phyloP scores from a whole-genome alignment of 2,329 filamentous ascomycete species.

The Thielaviopsis ethacetica region DNA sequence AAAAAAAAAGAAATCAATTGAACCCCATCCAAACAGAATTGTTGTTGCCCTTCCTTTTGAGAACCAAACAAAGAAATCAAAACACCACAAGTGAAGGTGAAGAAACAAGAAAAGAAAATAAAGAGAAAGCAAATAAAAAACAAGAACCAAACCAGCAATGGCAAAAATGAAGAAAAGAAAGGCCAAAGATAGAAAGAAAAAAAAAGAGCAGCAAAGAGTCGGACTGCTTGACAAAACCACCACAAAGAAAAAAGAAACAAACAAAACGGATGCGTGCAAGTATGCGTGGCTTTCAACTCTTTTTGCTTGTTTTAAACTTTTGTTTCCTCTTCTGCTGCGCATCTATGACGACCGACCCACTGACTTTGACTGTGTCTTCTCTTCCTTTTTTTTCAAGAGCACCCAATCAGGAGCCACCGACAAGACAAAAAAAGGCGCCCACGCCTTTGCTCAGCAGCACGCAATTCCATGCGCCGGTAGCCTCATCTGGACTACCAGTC shows the following conservation, averaged over 20 bases:
- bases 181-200: no score
- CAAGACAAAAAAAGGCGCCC: not conserved
- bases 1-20: not conserved
- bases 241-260: not conserved
- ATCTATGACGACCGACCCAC: not conserved
- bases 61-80: not conserved
- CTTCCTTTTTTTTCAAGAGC: not conserved
- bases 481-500: not conserved
- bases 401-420: not conserved
- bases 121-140: conserved; percentile 1
- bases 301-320: not conserved
- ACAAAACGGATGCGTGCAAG: no score
- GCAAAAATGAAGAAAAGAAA: not conserved
- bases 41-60: not conserved
- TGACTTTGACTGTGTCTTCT: not conserved
- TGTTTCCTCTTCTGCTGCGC: not conserved
- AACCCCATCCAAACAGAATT: not conserved
- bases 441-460: not conserved
- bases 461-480: not conserved
- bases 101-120: not conserved
- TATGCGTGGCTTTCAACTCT: not conserved
- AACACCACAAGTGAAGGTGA: not conserved
- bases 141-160: not conserved
- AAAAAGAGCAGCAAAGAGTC: no score
- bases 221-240: no score